Conservation (phyloP, 2,329 filamentous ascomycete species). For the Alternaria ventricosa region DNA sequence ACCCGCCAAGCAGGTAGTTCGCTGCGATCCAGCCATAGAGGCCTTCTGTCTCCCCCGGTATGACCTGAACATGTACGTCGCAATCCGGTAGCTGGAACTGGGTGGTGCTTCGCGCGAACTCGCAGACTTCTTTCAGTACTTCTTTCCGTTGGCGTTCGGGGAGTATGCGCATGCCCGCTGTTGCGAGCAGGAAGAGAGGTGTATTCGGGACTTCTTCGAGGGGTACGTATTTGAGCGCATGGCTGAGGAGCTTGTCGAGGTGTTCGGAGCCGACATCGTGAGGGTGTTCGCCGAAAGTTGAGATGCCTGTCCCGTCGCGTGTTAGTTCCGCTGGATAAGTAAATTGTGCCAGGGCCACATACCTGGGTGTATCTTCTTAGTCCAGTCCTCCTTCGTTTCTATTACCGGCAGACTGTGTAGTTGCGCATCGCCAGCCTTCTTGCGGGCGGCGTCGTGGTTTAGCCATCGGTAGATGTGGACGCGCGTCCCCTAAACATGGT, state of each 20-base stretch:
- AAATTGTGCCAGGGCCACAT: constrained; percentile 11
- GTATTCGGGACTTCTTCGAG: constrained; percentile 78
- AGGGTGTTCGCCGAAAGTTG: constrained; percentile 82
- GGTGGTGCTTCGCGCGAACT: constrained; percentile 78
- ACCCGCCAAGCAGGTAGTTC: constrained; percentile 92
- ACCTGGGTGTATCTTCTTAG: constrained; percentile 92
- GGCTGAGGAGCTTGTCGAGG: constrained; percentile 77
- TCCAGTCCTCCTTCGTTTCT: constrained; percentile 84
- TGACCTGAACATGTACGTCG: constrained; percentile 87
- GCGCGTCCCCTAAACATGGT: constrained; percentile 71
- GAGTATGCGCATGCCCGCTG: constrained; percentile 90
- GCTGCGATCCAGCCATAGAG: constrained; percentile 97
- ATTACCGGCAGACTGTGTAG: constrained; percentile 77
- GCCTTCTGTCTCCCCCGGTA: constrained; percentile 92
- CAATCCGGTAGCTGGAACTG: constrained; percentile 90
- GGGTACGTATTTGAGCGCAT: constrained; percentile 81
- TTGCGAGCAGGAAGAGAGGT: constrained; percentile 93
- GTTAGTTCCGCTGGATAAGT: constrained; percentile 14
- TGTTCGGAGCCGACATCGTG: constrained; percentile 81
- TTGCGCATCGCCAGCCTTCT: constrained; percentile 65
- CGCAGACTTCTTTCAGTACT: constrained; percentile 79
- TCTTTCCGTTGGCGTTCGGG: constrained; percentile 73
- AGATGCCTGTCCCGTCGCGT: constrained; percentile 64
- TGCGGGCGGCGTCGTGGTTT: constrained; percentile 71
- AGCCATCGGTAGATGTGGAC: constrained; percentile 95